phyloP scores from a whole-genome alignment of 768 basidiomycete genomes.

The Leucosporidium yakuticum region DNA sequence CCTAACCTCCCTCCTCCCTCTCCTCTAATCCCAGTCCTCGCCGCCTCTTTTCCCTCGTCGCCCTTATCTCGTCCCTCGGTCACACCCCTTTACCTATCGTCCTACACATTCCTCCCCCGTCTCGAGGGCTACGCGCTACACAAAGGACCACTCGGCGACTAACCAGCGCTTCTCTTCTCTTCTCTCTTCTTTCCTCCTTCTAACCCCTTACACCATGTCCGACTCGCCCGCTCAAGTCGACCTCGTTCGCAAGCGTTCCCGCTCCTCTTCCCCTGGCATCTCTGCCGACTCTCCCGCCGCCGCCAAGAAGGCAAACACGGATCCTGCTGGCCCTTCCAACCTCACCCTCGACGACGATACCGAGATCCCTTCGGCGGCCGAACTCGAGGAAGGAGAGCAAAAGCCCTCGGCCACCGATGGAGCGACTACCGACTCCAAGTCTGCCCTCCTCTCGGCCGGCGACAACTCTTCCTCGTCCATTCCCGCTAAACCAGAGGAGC shows the following conservation, averaged over 20 bases:
- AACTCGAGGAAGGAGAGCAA: slow-evolving; percentile 4
- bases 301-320: slow-evolving; percentile 31
- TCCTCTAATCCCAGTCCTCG: neutral
- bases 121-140: neutral
- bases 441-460: neutral
- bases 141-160: slow-evolving; percentile 1
- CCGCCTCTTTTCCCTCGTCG: neutral
- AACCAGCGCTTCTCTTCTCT: neutral
- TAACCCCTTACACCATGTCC: neutral
- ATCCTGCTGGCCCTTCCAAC: slow-evolving; percentile 15
- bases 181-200: neutral
- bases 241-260: slow-evolving; percentile 35
- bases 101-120: neutral
- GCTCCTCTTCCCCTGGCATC: slow-evolving; percentile 31
- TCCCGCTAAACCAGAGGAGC: neutral
- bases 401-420: neutral
- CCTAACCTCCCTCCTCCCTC: neutral
- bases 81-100: neutral
- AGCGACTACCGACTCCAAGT: neutral
- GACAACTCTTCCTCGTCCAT: neutral
- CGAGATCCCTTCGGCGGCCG: neutral
- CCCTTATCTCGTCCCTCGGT: too few relatives aligned
- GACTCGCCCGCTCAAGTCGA: slow-evolving; percentile 28
- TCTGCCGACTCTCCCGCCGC: slow-evolving; percentile 21
- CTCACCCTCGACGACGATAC: slow-evolving; percentile 21